Percentiles rank a stretch among this genome's conserved stretches.
phyloP scores from a whole-genome alignment of 192 early-diverging fungal species.

The Gaertneriomyces semiglobifer region DNA sequence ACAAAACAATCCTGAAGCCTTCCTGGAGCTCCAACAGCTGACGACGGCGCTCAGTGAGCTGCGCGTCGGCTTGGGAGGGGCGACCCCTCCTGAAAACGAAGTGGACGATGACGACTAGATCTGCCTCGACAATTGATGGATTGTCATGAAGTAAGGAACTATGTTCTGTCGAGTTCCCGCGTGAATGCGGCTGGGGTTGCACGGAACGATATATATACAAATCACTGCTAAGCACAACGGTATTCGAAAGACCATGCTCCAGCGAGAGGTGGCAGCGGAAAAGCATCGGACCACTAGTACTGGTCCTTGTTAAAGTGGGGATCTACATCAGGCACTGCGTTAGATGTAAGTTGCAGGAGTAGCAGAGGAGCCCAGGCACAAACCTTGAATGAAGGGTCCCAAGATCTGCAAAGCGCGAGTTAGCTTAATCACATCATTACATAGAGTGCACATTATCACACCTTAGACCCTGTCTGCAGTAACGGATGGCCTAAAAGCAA shows the following conservation, averaged over 20 bases:
- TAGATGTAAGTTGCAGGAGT: too few relatives aligned
- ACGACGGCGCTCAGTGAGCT: slow-evolving; percentile 15
- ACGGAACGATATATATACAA: too few relatives aligned
- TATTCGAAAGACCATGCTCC: too few relatives aligned
- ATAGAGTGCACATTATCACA: slow-evolving; percentile 23
- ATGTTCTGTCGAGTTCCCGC: too few relatives aligned
- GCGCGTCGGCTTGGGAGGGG: slow-evolving; percentile 12
- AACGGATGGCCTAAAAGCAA: slow-evolving; percentile 93
- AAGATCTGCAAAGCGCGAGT: slow-evolving; percentile 38
- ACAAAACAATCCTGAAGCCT: slow-evolving; percentile 1
- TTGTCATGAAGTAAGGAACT: too few relatives aligned
- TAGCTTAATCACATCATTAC: neutral
- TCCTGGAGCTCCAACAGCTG: slow-evolving; percentile 9
- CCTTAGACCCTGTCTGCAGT: slow-evolving; percentile 94
- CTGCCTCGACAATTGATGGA: too few relatives aligned
- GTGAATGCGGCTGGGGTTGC: too few relatives aligned
- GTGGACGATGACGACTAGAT: neutral
- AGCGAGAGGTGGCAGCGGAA: too few relatives aligned
- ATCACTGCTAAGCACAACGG: too few relatives aligned
- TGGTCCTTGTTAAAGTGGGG: too few relatives aligned
- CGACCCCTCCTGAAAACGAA: neutral
- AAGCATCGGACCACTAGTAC: too few relatives aligned
- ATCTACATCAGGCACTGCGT: too few relatives aligned
- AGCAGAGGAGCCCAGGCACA: neutral
- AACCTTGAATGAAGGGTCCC: slow-evolving; percentile 83